Conservation (phyloP, 352 stramenopile genomes). For the Phytophthora idaei region DNA sequence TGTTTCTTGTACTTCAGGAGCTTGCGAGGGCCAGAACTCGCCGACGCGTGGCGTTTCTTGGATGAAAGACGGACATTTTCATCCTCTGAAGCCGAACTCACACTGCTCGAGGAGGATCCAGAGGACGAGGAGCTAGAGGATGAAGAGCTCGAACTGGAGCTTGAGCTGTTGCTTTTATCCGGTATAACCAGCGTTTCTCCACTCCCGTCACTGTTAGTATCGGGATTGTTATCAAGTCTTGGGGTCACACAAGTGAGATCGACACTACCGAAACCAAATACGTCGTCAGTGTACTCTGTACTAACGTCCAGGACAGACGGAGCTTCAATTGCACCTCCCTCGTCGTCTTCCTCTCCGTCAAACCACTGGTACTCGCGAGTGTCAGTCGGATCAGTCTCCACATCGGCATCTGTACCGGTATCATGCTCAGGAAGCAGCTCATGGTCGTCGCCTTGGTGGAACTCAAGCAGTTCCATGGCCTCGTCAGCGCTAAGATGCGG, state of each 20-base stretch:
- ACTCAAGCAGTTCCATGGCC: conserved; percentile 30
- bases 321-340: conserved; percentile 17
- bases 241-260: conserved; percentile 14
- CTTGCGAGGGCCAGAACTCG: conserved; percentile 22
- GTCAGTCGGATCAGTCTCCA: conserved; percentile 13
- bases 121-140: conserved; percentile 26
- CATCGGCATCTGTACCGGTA: conserved; percentile 13
- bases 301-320: conserved; percentile 24
- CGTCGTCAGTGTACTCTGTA: conserved; percentile 30
- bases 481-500: conserved; percentile 41
- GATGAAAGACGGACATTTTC: not conserved
- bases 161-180: conserved; percentile 30
- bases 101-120: conserved; percentile 17
- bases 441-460: conserved; percentile 30
- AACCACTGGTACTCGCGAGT: conserved; percentile 46
- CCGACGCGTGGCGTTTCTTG: conserved; percentile 25
- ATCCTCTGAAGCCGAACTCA: conserved; percentile 37
- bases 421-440: conserved; percentile 26
- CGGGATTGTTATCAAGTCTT: conserved; percentile 6
- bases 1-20: conserved; percentile 34
- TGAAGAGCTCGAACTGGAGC: conserved; percentile 29
- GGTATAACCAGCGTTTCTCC: conserved; percentile 30
- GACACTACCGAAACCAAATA: conserved; percentile 28
- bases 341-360: conserved; percentile 40
- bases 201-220: conserved; percentile 37